Evolutionary conservation across 1,284 basidiomycete species (phyloP).

Genomic region (Lignosus rhinocerotis): DNA sequence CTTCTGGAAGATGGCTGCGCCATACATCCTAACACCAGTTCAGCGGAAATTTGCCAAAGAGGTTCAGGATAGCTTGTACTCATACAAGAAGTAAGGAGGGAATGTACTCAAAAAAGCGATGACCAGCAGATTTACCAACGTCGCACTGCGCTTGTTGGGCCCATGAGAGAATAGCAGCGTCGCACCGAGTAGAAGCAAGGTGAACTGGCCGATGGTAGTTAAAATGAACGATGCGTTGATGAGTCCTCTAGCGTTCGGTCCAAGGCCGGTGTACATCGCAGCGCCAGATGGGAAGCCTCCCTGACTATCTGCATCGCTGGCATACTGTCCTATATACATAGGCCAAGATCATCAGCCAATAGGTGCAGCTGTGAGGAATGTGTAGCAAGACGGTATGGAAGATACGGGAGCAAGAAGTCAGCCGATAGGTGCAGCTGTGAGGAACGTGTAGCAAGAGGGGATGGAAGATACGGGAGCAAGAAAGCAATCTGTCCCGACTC

Average conservation of each 20-base stretch:
- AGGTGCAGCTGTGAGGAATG: too few relatives aligned
- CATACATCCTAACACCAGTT: conserved; percentile 16
- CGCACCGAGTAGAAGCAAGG: conserved; percentile 19
- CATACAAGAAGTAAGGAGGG: conserved; percentile 23
- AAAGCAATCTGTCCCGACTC: background rate
- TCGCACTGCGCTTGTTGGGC: conserved; percentile 15
- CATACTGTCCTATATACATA: background rate
- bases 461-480: background rate
- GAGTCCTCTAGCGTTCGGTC: conserved; percentile 10
- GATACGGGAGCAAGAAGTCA: background rate
- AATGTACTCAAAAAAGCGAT: conserved; percentile 18
- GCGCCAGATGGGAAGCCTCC: background rate
- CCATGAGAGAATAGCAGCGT: conserved; percentile 16
- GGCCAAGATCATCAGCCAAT: too few relatives aligned
- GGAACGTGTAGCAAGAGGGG: too few relatives aligned
- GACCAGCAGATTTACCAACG: conserved; percentile 21
- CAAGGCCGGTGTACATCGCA: conserved; percentile 14
- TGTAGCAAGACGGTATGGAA: background rate
- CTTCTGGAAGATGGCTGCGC: conserved; percentile 12
- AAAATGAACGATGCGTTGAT: conserved; percentile 24
- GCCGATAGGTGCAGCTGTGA: too few relatives aligned
- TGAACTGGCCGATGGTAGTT: conserved; percentile 22
- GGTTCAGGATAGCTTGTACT: background rate
- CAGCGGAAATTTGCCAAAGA: background rate
- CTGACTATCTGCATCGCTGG: background rate